A percentile compares a stretch with the other conserved stretches of the same genome.
These are phyloP conservation scores for Coemansia javaensis DNA, from an alignment of 192 early-diverging fungal species.

Conservation along the genomic window DNA sequence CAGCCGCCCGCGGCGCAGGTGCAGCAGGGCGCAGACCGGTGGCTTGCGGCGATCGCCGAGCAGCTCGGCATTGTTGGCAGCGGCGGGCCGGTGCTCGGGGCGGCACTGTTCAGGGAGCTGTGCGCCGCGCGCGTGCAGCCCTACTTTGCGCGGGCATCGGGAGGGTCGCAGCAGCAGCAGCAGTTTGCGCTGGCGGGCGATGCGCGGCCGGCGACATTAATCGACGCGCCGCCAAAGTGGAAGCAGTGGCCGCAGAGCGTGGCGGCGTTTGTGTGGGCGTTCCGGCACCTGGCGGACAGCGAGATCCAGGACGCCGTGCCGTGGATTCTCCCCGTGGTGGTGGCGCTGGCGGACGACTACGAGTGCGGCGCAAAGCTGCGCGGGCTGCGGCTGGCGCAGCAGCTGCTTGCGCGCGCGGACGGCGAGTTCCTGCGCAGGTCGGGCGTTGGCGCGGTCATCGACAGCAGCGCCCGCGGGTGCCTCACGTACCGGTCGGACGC, in stretches of 20 bases:
- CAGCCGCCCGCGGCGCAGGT: too few species aligned
- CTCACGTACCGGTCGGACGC: conserved; percentile 23
- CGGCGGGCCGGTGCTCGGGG: neutral
- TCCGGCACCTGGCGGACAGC: conserved; percentile 4
- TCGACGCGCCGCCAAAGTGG: conserved; percentile 8
- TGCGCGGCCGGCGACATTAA: neutral
- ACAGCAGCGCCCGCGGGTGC: conserved; percentile 10
- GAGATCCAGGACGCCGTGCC: conserved; percentile 8
- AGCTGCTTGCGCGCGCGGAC: conserved; percentile 3
- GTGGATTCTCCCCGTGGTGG: conserved; percentile 24
- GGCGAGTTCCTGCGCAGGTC: conserved; percentile 28
- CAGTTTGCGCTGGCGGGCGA: conserved; percentile 6
- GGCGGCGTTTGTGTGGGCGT: conserved; percentile 29
- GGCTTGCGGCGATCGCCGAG: conserved; percentile 5
- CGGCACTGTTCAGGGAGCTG: conserved; percentile 7
- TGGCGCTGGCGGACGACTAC: conserved; percentile 38
- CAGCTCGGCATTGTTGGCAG: neutral
- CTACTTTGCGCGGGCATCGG: conserved; percentile 16
- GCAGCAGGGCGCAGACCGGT: conserved; percentile 3
- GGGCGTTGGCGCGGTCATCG: conserved; percentile 26
- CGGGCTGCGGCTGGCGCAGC: conserved; percentile 12
- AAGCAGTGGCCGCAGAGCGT: conserved; percentile 16
- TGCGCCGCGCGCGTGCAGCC: conserved; percentile 14
- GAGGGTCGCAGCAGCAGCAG: neutral
- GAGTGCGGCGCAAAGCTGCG: conserved; percentile 14